A percentile compares a stretch with the other conserved stretches of the same genome.
Conservation (phyloP, 441 rosid species). For the Pelargonium citronellum region DNA sequence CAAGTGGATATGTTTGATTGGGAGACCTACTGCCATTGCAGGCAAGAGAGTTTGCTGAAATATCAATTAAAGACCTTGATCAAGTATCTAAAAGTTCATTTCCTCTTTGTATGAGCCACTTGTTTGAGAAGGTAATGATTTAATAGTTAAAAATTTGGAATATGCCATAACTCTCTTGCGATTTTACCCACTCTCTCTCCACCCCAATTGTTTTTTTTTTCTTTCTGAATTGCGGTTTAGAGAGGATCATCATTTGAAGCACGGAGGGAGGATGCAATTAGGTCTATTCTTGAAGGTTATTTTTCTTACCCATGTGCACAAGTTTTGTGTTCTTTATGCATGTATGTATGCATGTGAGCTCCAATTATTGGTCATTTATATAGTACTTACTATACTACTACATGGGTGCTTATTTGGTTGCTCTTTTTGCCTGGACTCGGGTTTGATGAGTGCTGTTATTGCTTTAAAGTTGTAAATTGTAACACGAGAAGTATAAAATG, state of each 20-base stretch:
- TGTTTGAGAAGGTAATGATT: slow-evolving; percentile 8
- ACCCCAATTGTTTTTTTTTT: background rate
- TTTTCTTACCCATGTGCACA: background rate
- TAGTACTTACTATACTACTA: too few relatives aligned
- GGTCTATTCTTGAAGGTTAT: slow-evolving; percentile 89
- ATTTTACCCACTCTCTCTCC: background rate
- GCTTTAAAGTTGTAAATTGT: too few relatives aligned
- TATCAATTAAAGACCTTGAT: slow-evolving; percentile 77
- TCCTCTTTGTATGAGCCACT: slow-evolving; percentile 50
- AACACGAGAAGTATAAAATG: too few relatives aligned
- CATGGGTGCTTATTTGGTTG: too few relatives aligned
- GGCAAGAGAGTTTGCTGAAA: slow-evolving; percentile 66
- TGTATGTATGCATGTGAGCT: too few relatives aligned
- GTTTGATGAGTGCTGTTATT: too few relatives aligned
- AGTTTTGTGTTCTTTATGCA: too few relatives aligned
- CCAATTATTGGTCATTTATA: too few relatives aligned
- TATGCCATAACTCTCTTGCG: background rate
- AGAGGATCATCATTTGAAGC: slow-evolving; percentile 95
- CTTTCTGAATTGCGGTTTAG: slow-evolving; percentile 44
- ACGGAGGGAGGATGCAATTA: slow-evolving; percentile 94
- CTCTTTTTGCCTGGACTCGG: too few relatives aligned
- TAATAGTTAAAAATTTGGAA: background rate
- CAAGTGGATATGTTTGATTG: slow-evolving; percentile 16
- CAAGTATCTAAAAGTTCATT: slow-evolving; percentile 68
- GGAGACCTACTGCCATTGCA: slow-evolving; percentile 30